These are phyloP conservation scores for Wickerhamiella nectarea DNA, from an alignment of 805 yeast genomes.

Conservation along the genomic window DNA sequence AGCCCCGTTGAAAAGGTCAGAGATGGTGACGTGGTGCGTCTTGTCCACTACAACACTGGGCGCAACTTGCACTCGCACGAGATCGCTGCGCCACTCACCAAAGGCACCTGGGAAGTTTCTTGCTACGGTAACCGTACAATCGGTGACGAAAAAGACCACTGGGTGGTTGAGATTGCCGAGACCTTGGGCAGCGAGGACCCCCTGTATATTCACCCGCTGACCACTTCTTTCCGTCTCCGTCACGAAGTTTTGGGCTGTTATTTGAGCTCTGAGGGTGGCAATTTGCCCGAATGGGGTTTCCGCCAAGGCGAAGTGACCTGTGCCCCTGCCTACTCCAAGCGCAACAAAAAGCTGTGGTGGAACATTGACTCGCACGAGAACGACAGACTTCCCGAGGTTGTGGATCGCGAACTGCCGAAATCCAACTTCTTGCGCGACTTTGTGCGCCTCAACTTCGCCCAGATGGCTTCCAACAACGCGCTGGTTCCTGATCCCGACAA, in stretches of 20 bases:
- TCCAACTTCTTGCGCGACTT: slow-evolving; percentile 55
- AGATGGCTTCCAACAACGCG: slow-evolving; percentile 77
- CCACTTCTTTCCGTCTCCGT: slow-evolving; percentile 51
- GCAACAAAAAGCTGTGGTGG: slow-evolving; percentile 67
- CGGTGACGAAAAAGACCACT: slow-evolving; percentile 81
- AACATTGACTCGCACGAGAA: slow-evolving; percentile 60
- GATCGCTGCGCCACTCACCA: slow-evolving; percentile 83
- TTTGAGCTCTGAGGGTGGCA: slow-evolving; percentile 76
- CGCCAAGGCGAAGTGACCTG: slow-evolving; percentile 94
- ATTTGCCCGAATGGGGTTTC: slow-evolving; percentile 94
- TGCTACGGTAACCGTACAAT: slow-evolving; percentile 67
- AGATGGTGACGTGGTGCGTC: slow-evolving; percentile 63
- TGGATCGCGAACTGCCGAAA: slow-evolving; percentile 32
- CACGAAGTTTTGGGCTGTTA: slow-evolving; percentile 85
- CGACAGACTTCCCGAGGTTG: slow-evolving; percentile 31
- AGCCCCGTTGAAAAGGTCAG: slow-evolving; percentile 34
- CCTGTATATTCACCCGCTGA: slow-evolving; percentile 51
- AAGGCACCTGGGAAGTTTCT: slow-evolving; percentile 90
- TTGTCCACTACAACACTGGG: slow-evolving; percentile 68
- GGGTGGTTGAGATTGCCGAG: slow-evolving; percentile 77
- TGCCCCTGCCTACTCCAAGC: slow-evolving; percentile 31
- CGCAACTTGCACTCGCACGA: slow-evolving; percentile 80
- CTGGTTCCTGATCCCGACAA: slow-evolving; percentile 64
- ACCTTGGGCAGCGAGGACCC: slow-evolving; percentile 34
- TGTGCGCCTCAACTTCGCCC: slow-evolving; percentile 56